These are phyloP conservation scores for Sporormia fimetaria DNA, from an alignment of 495 filamentous ascomycete genomes.

Conservation along the genomic window DNA sequence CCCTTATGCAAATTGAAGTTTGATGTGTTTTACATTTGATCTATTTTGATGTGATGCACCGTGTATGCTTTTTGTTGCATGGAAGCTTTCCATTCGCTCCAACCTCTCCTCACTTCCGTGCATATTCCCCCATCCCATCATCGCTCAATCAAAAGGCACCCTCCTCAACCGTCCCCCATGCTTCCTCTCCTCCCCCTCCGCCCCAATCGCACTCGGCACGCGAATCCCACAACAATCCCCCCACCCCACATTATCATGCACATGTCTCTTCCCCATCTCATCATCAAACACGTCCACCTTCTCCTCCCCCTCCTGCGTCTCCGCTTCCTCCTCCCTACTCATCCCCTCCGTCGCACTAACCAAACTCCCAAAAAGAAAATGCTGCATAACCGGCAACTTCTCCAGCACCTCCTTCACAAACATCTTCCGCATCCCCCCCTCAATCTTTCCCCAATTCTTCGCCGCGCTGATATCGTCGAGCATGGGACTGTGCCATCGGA, in stretches of 20 bases:
- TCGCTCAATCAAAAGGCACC: slow-evolving; percentile 78
- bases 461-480: slow-evolving; percentile 94
- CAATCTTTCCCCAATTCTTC: slow-evolving; percentile 83
- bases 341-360: slow-evolving; percentile 72
- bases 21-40: no score
- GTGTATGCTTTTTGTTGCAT: neutral
- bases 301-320: slow-evolving; percentile 41
- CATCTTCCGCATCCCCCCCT: slow-evolving; percentile 91
- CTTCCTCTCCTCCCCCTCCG: slow-evolving; percentile 77
- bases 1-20: no score
- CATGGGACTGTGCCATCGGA: slow-evolving; percentile 98
- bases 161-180: slow-evolving; percentile 56
- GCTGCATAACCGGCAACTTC: slow-evolving; percentile 96
- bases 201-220: slow-evolving; percentile 85
- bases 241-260: slow-evolving; percentile 61
- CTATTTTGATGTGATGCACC: no score
- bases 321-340: slow-evolving; percentile 49
- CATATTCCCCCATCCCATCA: neutral
- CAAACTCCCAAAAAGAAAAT: slow-evolving; percentile 87
- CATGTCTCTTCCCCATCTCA: slow-evolving; percentile 54
- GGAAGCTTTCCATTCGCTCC: slow-evolving; percentile 1
- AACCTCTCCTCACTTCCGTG: neutral
- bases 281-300: slow-evolving; percentile 40
- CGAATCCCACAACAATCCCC: slow-evolving; percentile 99
- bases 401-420: slow-evolving; percentile 85